Conservation (phyloP, 2,329 filamentous ascomycete genomes). For the Lachnum nothofagi region DNA sequence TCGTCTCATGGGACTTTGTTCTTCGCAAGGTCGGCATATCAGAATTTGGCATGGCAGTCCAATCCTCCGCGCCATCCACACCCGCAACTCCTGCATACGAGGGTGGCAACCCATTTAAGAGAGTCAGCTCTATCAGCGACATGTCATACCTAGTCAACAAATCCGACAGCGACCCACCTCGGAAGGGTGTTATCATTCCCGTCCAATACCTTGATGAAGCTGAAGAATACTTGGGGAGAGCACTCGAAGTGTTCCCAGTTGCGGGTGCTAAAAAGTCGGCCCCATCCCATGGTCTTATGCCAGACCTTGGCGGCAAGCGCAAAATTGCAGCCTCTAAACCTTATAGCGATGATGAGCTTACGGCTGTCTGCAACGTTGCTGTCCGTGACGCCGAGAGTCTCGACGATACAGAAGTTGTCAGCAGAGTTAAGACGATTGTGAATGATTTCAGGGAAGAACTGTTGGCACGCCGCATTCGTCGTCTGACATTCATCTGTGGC, state of each 20-base stretch:
- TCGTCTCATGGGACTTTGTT: slow-evolving; percentile 91
- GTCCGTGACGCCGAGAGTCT: slow-evolving; percentile 80
- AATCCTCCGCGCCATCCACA: slow-evolving; percentile 76
- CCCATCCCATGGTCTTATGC: slow-evolving; percentile 54
- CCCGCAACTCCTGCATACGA: slow-evolving; percentile 67
- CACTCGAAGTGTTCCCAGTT: slow-evolving; percentile 74
- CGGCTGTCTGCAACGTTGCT: slow-evolving; percentile 87
- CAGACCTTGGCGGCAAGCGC: slow-evolving; percentile 70
- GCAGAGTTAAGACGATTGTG: slow-evolving; percentile 70
- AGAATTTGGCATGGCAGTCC: slow-evolving; percentile 78
- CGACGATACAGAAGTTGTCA: slow-evolving; percentile 74
- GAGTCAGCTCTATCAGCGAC: slow-evolving; percentile 92
- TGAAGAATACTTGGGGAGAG: slow-evolving; percentile 79
- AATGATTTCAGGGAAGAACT: slow-evolving; percentile 80
- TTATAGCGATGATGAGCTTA: slow-evolving; percentile 69
- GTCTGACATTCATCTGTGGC: slow-evolving; percentile 93
- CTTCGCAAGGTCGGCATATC: slow-evolving; percentile 88
- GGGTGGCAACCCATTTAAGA: slow-evolving; percentile 61
- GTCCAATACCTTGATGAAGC: slow-evolving; percentile 91
- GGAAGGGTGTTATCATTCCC: slow-evolving; percentile 92
- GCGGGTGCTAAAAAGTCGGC: slow-evolving; percentile 51
- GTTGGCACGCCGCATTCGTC: slow-evolving; percentile 72
- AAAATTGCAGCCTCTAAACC: slow-evolving; percentile 50
- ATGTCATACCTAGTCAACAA: slow-evolving; percentile 81
- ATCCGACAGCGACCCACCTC: slow-evolving; percentile 67